Evolutionary conservation across 2,329 filamentous ascomycete species (phyloP), one percentile per base, ranked within the genome.

Genomic region (Dothistroma septosporum): DNA sequence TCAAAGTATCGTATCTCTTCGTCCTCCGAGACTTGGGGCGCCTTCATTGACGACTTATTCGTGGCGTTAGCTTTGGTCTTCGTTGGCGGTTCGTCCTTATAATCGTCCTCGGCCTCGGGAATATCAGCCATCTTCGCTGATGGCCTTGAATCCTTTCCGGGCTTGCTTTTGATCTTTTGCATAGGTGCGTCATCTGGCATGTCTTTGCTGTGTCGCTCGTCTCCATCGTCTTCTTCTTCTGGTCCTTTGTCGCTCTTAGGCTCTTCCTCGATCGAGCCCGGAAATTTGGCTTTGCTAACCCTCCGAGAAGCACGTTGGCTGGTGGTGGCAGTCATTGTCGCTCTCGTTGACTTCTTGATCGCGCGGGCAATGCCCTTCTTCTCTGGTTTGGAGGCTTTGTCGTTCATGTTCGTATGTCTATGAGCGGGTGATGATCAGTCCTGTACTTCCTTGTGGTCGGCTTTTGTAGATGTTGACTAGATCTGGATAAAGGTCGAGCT

Each of bases 1-100:
- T 62, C 54, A 21, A 64, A 63, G 1, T 65, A 55, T 47, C 48
- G 37, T 8, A 12, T 57, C 7, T 44, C 37, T 2, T 57, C 54
- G 16, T 62, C 59, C 14, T 50, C 50, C 3, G 12, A 16, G 37
- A 28, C 24, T 28, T 28, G 24, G 33, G 33, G 3, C 33, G 33
- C 33, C 14, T 37, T 37, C 33, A 3, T 9, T 37, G 33, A 37
- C 7, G 24, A 28, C 24, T 28, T 28, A 6, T 28, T 28, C 24
- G 24, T 28, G 6, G 24, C 24, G 6, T 37, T 37, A 9, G 7
- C 10, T 37, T 37, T 37, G 33, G 33, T 11, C 14, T 11, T 37
- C 33, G 33, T 11, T 37, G 14, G 3, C 10, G 10, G 4, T 16
- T 44, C n/a, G 12, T 44, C 37, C n/a, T 44, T 3, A n/a, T 6